phyloP scores from a whole-genome alignment of 1,284 basidiomycete species.

The Austroboletus olivaceoglutinosus region DNA sequence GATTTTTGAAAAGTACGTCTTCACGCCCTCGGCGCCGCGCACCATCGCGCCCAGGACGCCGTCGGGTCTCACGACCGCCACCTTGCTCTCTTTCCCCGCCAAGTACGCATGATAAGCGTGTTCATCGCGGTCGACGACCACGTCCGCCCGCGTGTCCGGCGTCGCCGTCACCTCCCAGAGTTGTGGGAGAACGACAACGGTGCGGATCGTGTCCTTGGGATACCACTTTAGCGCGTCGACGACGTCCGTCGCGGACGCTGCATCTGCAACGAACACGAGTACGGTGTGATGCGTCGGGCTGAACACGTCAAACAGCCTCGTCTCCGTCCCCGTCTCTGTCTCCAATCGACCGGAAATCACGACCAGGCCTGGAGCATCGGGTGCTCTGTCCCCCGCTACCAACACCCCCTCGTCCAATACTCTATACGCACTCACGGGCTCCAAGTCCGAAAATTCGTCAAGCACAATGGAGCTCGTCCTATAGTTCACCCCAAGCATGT shows the following conservation, averaged over 20 bases:
- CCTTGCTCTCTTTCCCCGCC: slow-evolving; percentile 10
- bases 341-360: not conserved
- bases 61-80: slow-evolving; percentile 2
- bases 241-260: slow-evolving; percentile 1
- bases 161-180: not conserved
- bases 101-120: slow-evolving; percentile 25
- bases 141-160: not conserved
- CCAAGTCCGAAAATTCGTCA: slow-evolving; percentile 18
- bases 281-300: slow-evolving; percentile 20
- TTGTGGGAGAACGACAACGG: slow-evolving; percentile 17
- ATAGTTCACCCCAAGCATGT: slow-evolving; percentile 37
- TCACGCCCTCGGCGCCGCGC: not conserved
- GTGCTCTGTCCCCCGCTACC: slow-evolving; percentile 22
- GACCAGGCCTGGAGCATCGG: slow-evolving; percentile 17
- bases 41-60: not conserved
- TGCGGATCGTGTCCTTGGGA: not conserved
- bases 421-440: slow-evolving; percentile 14
- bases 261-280: slow-evolving; percentile 22
- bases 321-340: not conserved
- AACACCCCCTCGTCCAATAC: slow-evolving; percentile 10
- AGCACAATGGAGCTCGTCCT: slow-evolving; percentile 33
- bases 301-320: slow-evolving; percentile 28
- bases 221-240: slow-evolving; percentile 7
- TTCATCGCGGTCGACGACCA: slow-evolving; percentile 12
- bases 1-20: not conserved